Base-by-base conservation (phyloP, 306 rosid genomes). In the Medicago lupulina region DNA sequence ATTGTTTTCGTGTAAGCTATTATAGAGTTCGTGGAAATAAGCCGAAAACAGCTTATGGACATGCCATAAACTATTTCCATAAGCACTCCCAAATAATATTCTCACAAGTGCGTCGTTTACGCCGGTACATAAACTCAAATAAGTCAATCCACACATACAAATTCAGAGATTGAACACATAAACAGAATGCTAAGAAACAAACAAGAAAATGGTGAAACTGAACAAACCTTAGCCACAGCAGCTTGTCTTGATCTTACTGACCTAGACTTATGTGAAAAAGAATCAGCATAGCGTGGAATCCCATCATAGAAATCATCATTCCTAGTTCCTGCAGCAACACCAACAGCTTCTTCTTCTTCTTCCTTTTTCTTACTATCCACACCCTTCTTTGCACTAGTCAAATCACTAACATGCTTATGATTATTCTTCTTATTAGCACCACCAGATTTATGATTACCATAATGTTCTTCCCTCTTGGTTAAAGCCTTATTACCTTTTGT, bases 281-380 rank as follows among this genome's bases (percentile, higher is more conserved):
- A 66, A 73, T 79, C 88, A 67, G 17, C 18, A 64, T 19, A 92
- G 16, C 92, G 89, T 14, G 97, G 97, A 83, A 92, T 90, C 54
- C 97, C 97, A 51, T 92, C 97, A 53, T 92, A 90, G 77, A 90
- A 87, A 23, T 85, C 93, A n/a, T 83, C 89, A 19, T 23, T 51
- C 18, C 63, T 9, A 44, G 50, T 47, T 55, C 61, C 76, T 61
- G 11, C 54, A 2, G 13, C 55, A 67, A 14, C 18, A 67, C 4
- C 66, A 78, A 10, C 14, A 47, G 25, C 80, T 67, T 4, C 58
- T 21, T 71, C 79, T 65, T 55, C 69, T 41, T 78, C 83, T 40
- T 70, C 78, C 15, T 71, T 44, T 31, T 83, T 79, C 58, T 59
- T 71, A 25, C 73, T 71, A 25, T 75, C 62, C 73, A 51, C 73